A percentile compares a stretch with the other conserved stretches of the same genome.
These are phyloP conservation scores for Niveomyces coronatus DNA, from an alignment of 2,329 filamentous ascomycete genomes.

Conservation along the genomic window DNA sequence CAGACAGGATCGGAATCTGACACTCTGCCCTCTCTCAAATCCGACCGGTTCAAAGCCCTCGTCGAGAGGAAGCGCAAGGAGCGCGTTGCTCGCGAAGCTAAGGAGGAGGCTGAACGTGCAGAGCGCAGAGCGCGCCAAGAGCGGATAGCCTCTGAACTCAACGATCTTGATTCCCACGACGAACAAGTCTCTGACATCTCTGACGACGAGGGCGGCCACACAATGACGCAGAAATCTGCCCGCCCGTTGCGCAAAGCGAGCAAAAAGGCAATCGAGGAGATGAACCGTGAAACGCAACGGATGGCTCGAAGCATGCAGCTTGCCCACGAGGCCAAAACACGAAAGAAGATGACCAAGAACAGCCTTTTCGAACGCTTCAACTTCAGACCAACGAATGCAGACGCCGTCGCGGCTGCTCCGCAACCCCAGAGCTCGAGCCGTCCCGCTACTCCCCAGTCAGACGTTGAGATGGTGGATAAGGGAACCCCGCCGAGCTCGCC, in stretches of 20 bases:
- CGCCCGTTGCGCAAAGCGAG: constrained; percentile 75
- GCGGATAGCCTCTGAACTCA: constrained; percentile 25
- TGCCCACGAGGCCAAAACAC: constrained; percentile 78
- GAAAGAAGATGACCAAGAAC: constrained; percentile 79
- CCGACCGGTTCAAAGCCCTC: constrained; percentile 58
- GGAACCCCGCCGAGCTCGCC: constrained; percentile 68
- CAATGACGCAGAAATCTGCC: constrained; percentile 49
- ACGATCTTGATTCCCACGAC: constrained; percentile 24
- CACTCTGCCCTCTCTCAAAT: constrained; percentile 36
- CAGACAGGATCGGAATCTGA: constrained; percentile 33
- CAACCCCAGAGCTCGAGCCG: constrained; percentile 46
- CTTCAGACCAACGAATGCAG: constrained; percentile 43
- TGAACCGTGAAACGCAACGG: constrained; percentile 88
- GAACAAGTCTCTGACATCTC: constrained; percentile 42
- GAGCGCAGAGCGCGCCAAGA: constrained; percentile 30
- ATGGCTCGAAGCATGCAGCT: constrained; percentile 85
- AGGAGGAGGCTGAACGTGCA: constrained; percentile 37
- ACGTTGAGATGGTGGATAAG: constrained; percentile 39
- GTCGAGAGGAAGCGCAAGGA: constrained; percentile 65
- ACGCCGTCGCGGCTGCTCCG: constrained; percentile 14
- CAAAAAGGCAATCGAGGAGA: constrained; percentile 90
- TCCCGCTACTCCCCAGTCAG: constrained; percentile 39
- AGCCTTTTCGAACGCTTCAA: constrained; percentile 80
- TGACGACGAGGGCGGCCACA: constrained; percentile 53
- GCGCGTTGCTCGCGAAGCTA: constrained; percentile 54